Base-by-base conservation (phyloP, 257 asterid genomes). In the Salvia rosmarinus region DNA sequence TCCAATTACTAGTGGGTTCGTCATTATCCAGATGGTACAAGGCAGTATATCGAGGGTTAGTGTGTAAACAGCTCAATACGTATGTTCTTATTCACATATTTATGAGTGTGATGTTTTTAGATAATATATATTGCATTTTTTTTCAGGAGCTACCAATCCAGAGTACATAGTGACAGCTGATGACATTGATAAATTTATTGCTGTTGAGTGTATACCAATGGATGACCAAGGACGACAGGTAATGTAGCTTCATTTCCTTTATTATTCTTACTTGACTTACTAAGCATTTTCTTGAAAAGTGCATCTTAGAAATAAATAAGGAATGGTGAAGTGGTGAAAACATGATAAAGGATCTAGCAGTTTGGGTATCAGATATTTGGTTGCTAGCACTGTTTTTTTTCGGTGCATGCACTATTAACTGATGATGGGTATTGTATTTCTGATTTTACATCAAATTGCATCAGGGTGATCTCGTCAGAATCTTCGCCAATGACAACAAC, bases 181-280 rank as follows among this genome's bases (percentile, higher is more conserved):
- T 82, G 99, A 95, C 67, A 90, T 95, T 49, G 98, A 95, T 82
- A 87, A 87, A 78, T 79, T 88, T 67, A 89, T 95, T 69, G 96
- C 99, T 78, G 99, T 95, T 65, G 98, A 91, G 83, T 95, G 99
- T 86, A 91, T 91, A 80, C 99, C 99, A 5, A 95, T 95, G 99
- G 96, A 95, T 81, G 99, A 91, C 21, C 94, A 85, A 73, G 99
- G 99, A 70, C 84, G 83, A 70, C 99, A 89, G 91, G 99, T 95
- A 64, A 49, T 40, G 28, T 56, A 43, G 25, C 59, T 64, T 65
- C 46, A 19, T 64, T 58, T 64, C 63, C 62, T 60, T 30, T 65
- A 51, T 34, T 56, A 14, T 25, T 73, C 34, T 42, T 58, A 12
- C 46, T 34, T 46, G 47, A 23, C 82, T 54, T 68, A 56, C 67